A percentile compares a stretch with the other conserved stretches of the same genome.
These are phyloP conservation scores for Syncephalastrum racemosum DNA, from an alignment of 371 early-diverging fungal genomes.

Conservation along the genomic window DNA sequence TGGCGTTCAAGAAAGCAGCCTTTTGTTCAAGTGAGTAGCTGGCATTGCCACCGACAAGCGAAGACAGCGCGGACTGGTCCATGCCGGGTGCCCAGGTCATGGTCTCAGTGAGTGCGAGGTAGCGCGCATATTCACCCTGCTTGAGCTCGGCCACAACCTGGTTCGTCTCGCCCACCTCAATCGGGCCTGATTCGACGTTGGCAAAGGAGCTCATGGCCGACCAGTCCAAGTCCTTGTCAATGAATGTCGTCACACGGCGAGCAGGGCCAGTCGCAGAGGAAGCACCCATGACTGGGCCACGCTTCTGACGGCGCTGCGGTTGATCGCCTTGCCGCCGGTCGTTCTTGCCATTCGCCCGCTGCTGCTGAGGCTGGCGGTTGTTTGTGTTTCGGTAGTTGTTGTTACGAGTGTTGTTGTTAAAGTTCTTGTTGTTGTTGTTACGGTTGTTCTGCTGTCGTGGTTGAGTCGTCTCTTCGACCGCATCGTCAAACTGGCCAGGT, in stretches of 20 bases:
- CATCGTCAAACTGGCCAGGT: conserved; percentile 27
- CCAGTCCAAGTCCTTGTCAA: conserved; percentile 50
- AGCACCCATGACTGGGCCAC: conserved; percentile 1
- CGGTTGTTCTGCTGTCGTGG: conserved; percentile 8
- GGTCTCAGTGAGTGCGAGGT: conserved; percentile 24
- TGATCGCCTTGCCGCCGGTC: conserved; percentile 6
- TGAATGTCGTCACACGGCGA: conserved; percentile 40
- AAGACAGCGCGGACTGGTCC: conserved; percentile 17
- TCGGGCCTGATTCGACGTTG: conserved; percentile 1
- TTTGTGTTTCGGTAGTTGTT: conserved; percentile 1
- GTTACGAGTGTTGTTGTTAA: conserved; percentile 7
- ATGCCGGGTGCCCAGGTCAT: conserved; percentile 21
- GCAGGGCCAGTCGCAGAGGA: conserved; percentile 3
- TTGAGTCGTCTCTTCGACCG: conserved; percentile 4
- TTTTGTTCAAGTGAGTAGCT: conserved; percentile 40
- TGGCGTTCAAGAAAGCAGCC: conserved; percentile 30
- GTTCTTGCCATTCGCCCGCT: background rate
- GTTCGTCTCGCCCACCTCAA: conserved; percentile 8
- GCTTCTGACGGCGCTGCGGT: conserved; percentile 15
- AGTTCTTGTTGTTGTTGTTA: conserved; percentile 11
- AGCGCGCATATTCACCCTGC: conserved; percentile 35
- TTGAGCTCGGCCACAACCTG: conserved; percentile 21
- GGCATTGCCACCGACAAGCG: conserved; percentile 39
- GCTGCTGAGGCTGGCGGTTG: background rate
- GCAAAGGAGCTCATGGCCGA: conserved; percentile 6